These are phyloP conservation scores for Gymnopilus dilepis DNA, from an alignment of 768 basidiomycete genomes.

Conservation along the genomic window DNA sequence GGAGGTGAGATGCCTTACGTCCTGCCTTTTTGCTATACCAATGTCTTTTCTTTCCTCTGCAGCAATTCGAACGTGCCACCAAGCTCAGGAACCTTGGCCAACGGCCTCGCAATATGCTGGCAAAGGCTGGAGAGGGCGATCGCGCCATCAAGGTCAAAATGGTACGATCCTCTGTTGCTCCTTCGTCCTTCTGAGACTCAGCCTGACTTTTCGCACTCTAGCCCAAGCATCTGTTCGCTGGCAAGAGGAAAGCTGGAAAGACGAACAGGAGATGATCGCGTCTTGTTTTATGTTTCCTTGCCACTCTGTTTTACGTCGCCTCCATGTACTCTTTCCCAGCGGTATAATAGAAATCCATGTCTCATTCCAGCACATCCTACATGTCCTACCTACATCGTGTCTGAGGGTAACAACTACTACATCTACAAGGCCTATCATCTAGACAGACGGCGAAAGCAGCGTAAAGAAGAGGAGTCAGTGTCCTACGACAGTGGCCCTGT, in stretches of 20 bases:
- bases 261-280: slow-evolving; percentile 68
- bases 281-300: background rate
- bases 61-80: slow-evolving; percentile 84
- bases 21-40: background rate
- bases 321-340: slow-evolving; percentile 15
- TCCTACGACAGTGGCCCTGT: background rate
- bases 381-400: slow-evolving; percentile 7
- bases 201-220: slow-evolving; percentile 35
- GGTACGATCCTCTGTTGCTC: slow-evolving; percentile 48
- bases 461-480: slow-evolving; percentile 2
- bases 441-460: slow-evolving; percentile 24
- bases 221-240: slow-evolving; percentile 88
- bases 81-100: slow-evolving; percentile 88
- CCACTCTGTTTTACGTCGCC: slow-evolving; percentile 12
- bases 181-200: slow-evolving; percentile 9
- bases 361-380: slow-evolving; percentile 14
- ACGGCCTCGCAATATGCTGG: slow-evolving; percentile 84
- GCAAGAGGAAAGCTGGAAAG: slow-evolving; percentile 86
- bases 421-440: slow-evolving; percentile 24
- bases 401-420: slow-evolving; percentile 8
- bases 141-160: slow-evolving; percentile 82
- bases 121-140: slow-evolving; percentile 91
- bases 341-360: slow-evolving; percentile 20
- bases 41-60: slow-evolving; percentile 3
- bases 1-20: slow-evolving; percentile 51